Evolutionary conservation across 2,329 filamentous ascomycete species (phyloP).

Genomic region (Arthrobotrys megalospora): DNA sequence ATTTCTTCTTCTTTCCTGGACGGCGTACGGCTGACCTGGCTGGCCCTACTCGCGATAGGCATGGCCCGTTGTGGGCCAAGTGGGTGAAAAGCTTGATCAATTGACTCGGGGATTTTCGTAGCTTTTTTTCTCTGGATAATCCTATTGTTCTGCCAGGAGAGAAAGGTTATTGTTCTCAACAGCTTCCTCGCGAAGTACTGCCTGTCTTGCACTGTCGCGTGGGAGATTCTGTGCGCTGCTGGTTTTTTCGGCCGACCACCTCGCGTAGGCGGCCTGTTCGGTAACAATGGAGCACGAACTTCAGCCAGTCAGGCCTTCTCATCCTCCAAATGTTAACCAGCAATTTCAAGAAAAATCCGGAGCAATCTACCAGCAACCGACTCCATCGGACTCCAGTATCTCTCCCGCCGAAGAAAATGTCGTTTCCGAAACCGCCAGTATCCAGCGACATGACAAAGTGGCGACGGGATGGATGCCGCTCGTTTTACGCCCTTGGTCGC

Average conservation of each 20-base stretch:
- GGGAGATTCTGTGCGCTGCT: neutral
- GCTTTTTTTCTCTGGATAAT: neutral
- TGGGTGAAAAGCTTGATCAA: neutral
- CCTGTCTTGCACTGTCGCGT: neutral
- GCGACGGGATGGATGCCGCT: slow-evolving; percentile 56
- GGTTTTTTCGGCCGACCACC: neutral
- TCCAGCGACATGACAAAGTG: slow-evolving; percentile 34
- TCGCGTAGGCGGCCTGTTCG: neutral
- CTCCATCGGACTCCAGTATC: slow-evolving; percentile 26
- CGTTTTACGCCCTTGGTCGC: slow-evolving; percentile 45
- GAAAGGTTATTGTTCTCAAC: neutral
- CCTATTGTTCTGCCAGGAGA: neutral
- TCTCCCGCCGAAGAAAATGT: slow-evolving; percentile 26
- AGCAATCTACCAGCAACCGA: slow-evolving; percentile 25
- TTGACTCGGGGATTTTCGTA: neutral
- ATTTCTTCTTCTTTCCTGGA: neutral
- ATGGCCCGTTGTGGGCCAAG: too few relatives aligned
- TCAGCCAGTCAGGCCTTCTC: slow-evolving; percentile 11
- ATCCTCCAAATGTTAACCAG: neutral
- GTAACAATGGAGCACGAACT: slow-evolving; percentile 49
- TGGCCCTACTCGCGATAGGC: neutral
- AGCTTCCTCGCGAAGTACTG: neutral
- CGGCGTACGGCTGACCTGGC: neutral
- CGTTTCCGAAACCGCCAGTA: slow-evolving; percentile 39
- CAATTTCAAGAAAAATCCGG: slow-evolving; percentile 31